Conservation (phyloP, 768 basidiomycete genomes). For the Trametes elegans region DNA sequence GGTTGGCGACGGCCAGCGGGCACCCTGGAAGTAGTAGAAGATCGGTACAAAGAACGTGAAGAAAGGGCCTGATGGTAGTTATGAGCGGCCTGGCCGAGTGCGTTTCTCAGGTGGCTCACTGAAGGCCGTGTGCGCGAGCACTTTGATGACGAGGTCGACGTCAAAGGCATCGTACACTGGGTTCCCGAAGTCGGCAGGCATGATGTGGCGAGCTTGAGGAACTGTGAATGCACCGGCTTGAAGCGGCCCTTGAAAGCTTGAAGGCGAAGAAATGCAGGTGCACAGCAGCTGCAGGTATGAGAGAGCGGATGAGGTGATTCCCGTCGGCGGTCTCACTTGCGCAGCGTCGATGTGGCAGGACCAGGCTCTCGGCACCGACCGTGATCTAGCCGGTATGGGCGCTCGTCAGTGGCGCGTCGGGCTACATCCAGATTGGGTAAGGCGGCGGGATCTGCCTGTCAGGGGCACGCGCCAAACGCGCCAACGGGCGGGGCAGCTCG, state of each 20-base stretch:
- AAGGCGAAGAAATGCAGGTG: not conserved
- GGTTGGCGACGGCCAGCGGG: constrained; percentile 46
- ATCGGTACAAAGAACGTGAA: constrained; percentile 79
- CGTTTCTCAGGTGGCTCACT: constrained; percentile 46
- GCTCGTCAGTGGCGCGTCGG: not conserved
- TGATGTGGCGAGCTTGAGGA: not conserved
- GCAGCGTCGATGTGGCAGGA: not conserved
- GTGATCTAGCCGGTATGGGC: not conserved
- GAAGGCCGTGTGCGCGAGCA: constrained; percentile 74
- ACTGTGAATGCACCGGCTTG: not conserved
- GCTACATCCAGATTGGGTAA: not conserved
- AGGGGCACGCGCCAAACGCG: too few species aligned
- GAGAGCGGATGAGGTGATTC: not conserved
- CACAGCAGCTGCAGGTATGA: constrained; percentile 7
- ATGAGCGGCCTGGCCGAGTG: not conserved
- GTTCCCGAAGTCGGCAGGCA: constrained; percentile 6
- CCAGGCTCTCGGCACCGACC: not conserved
- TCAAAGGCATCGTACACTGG: constrained; percentile 71
- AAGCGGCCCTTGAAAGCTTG: not conserved
- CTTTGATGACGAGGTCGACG: constrained; percentile 76
- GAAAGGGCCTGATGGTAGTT: constrained; percentile 63
- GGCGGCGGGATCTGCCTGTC: too few species aligned
- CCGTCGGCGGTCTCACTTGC: too few species aligned
- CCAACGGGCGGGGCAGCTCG: not conserved
- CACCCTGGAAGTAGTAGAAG: constrained; percentile 73